These are phyloP conservation scores for Ganoderma lucidum DNA, from an alignment of 1,284 basidiomycete genomes.

Conservation along the genomic window DNA sequence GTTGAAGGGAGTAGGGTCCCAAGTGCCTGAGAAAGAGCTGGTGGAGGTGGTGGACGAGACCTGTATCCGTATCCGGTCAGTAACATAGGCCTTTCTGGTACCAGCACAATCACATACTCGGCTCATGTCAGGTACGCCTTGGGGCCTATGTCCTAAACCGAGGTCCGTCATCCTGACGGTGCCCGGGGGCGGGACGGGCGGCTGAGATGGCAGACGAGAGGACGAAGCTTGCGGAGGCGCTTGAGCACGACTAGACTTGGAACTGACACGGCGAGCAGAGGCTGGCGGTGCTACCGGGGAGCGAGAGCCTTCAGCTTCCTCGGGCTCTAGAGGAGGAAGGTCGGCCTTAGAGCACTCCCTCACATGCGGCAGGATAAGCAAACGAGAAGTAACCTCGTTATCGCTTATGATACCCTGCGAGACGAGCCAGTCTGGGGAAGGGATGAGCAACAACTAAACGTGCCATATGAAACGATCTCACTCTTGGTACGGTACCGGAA, in stretches of 20 bases:
- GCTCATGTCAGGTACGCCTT: constrained; percentile 7
- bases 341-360: constrained; percentile 4
- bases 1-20: constrained; percentile 20
- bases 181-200: neutral
- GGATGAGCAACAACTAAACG: neutral
- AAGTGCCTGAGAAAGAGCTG: constrained; percentile 30
- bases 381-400: constrained; percentile 14
- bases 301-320: constrained; percentile 6
- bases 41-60: constrained; percentile 16
- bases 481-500: constrained; percentile 64
- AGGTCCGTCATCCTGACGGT: neutral
- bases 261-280: neutral
- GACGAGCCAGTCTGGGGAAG: constrained; percentile 36
- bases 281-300: neutral
- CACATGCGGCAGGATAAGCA: constrained; percentile 10
- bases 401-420: constrained; percentile 37
- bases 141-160: constrained; percentile 11
- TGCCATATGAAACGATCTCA: constrained; percentile 31
- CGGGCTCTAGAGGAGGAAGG: constrained; percentile 15
- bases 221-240: constrained; percentile 3
- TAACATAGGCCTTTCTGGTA: neutral
- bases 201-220: neutral
- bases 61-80: no score
- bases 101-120: constrained; percentile 14
- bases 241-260: constrained; percentile 2